Evolutionary conservation across 768 basidiomycete genomes (phyloP).

Genomic region (Naganishia vaughanmartiniae): DNA sequence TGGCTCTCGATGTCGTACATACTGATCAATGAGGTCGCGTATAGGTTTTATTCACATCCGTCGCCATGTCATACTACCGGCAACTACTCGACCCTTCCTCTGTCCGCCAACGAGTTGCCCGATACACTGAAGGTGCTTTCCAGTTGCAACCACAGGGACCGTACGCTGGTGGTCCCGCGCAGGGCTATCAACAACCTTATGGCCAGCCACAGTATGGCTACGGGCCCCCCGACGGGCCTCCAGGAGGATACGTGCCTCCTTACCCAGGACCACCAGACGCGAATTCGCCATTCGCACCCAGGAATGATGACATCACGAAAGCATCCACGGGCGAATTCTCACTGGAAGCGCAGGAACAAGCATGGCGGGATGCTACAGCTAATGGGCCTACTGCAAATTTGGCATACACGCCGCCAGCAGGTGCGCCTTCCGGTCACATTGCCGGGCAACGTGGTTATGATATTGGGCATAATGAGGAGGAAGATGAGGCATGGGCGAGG

Average conservation of each 20-base stretch:
- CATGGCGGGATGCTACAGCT: constrained; percentile 36
- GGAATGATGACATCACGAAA: constrained; percentile 4
- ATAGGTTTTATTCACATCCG: constrained; percentile 60
- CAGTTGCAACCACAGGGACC: constrained; percentile 33
- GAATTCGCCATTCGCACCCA: constrained; percentile 20
- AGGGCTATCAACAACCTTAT: constrained; percentile 27
- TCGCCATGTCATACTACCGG: constrained; percentile 71
- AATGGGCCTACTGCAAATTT: constrained; percentile 37
- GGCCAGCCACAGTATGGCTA: constrained; percentile 27
- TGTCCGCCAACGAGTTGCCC: constrained; percentile 37
- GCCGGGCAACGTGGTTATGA: constrained; percentile 34
- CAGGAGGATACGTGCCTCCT: constrained; percentile 48
- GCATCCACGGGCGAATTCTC: constrained; percentile 7
- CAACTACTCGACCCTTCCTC: constrained; percentile 70
- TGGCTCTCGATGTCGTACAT: neutral
- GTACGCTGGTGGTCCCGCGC: constrained; percentile 13
- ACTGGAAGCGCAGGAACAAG: constrained; percentile 24
- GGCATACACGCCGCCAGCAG: constrained; percentile 24
- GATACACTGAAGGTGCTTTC: constrained; percentile 21
- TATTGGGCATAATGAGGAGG: constrained; percentile 41
- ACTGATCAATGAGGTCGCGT: neutral
- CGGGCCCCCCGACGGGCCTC: constrained; percentile 32
- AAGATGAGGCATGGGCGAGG: constrained; percentile 50
- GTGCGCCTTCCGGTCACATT: neutral
- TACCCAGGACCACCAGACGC: constrained; percentile 47